A percentile compares a stretch with the other conserved stretches of the same genome.
Evolutionary conservation across 2,329 filamentous ascomycete genomes (phyloP).

Genomic region (Penicillium palitans): DNA sequence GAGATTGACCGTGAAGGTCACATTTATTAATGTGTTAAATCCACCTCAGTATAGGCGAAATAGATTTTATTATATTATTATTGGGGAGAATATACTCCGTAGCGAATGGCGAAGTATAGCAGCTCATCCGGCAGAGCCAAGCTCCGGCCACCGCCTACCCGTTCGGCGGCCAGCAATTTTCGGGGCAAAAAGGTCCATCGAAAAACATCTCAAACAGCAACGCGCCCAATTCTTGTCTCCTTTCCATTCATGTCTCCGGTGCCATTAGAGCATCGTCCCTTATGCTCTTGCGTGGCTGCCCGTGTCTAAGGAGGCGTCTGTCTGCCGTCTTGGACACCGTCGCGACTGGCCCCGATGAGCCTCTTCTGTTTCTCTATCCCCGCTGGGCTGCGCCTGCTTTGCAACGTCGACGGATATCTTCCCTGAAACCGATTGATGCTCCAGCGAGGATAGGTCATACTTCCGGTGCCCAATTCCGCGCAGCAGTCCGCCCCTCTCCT

Average conservation of each 20-base stretch:
- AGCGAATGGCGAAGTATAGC: neutral
- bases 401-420: slow-evolving; percentile 23
- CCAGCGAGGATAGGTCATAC: neutral
- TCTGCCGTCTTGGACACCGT: slow-evolving; percentile 39
- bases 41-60: neutral
- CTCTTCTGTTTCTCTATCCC: slow-evolving; percentile 50
- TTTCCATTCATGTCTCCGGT: slow-evolving; percentile 21
- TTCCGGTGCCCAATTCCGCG: neutral
- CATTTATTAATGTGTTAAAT: slow-evolving; percentile 32
- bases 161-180: slow-evolving; percentile 25
- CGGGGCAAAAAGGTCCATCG: slow-evolving; percentile 17
- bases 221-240: slow-evolving; percentile 2
- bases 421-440: slow-evolving; percentile 13
- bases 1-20: slow-evolving; percentile 42
- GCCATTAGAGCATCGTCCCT: slow-evolving; percentile 19
- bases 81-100: neutral
- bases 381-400: slow-evolving; percentile 39
- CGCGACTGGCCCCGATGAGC: slow-evolving; percentile 42
- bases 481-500: slow-evolving; percentile 1
- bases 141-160: slow-evolving; percentile 27
- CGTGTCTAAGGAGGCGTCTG: slow-evolving; percentile 43
- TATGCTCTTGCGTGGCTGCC: slow-evolving; percentile 48
- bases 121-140: slow-evolving; percentile 5
- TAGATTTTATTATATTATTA: neutral
- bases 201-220: slow-evolving; percentile 7